Evolutionary conservation across 2,329 filamentous ascomycete species (phyloP), one percentile per base, ranked within the genome.

Genomic region (Epicoccum sorghinum): DNA sequence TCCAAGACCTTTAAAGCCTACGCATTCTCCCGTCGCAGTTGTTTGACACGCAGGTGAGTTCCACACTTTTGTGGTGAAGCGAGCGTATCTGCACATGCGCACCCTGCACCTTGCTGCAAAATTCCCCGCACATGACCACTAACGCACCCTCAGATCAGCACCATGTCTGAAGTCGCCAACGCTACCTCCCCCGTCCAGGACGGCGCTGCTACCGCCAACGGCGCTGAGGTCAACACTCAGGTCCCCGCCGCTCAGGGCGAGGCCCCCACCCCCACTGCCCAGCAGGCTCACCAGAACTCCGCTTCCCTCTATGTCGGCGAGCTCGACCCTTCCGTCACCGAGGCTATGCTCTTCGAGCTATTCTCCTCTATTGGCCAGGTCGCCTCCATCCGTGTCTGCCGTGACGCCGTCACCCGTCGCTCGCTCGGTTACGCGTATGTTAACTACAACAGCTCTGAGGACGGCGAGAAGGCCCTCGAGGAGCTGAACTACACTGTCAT

Each of bases 291-390:
- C 74, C 90, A 91, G 77, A 93, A 96, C 78, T 98, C 95, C 47
- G 95, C 95, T 63, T 99, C 95, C 56, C 91, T 99, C 77, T 99
- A 99, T 78, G 95, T 99, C 67, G 95, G 95, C 78, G 95, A 99
- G 84, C 91, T 99, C 71, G 95, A 99, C 78, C 87, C 91, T 69
- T 95, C 91, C 59, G 95, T 99, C 77, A 99, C 95, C 64, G 95
- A 99, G 86, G 95, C 95, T 68, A 99, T 99, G 95, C 92, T 99
- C 73, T 99, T 98, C 80, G 95, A 99, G 87, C 90, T 99, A 62
- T 99, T 99, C 86, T 98, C 95, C 58, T 95, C 96, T 80, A 99
- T 99, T 75, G 95, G 95, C 69, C 93, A 96, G 73, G 95, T 99
- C 71, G 95, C 95, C 66, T 99, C 95, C 59, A 99, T 99, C 79